Conservation (phyloP, 768 basidiomycete species). For the Hypholoma fasciculare region DNA sequence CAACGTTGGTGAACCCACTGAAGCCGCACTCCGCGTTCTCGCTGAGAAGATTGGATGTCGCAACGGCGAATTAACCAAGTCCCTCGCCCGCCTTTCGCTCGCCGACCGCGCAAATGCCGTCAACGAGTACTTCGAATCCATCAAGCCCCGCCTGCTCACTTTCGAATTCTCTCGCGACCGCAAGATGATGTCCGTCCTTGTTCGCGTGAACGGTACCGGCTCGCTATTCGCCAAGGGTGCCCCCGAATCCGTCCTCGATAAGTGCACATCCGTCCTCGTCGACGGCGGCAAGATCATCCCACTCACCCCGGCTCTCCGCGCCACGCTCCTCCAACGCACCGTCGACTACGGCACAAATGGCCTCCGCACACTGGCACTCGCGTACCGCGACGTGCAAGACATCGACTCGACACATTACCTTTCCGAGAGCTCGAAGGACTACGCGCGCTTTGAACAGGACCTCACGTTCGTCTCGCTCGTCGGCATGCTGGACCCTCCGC, state of each 20-base stretch:
- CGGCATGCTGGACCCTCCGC: slow-evolving; percentile 97
- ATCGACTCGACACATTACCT: slow-evolving; percentile 80
- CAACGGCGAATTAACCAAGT: slow-evolving; percentile 55
- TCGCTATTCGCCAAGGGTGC: slow-evolving; percentile 94
- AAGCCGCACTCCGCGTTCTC: slow-evolving; percentile 93
- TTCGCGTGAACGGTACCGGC: slow-evolving; percentile 65
- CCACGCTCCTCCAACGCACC: slow-evolving; percentile 62
- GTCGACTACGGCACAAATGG: slow-evolving; percentile 77
- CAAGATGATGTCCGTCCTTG: slow-evolving; percentile 99
- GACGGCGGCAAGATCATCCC: slow-evolving; percentile 65
- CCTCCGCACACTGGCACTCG: slow-evolving; percentile 89
- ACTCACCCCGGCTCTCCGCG: slow-evolving; percentile 62
- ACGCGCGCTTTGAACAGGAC: slow-evolving; percentile 86
- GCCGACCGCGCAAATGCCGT: slow-evolving; percentile 76
- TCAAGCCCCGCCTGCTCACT: slow-evolving; percentile 80
- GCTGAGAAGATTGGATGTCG: slow-evolving; percentile 90
- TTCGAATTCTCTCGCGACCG: slow-evolving; percentile 98
- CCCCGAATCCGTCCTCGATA: slow-evolving; percentile 91
- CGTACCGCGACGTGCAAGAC: slow-evolving; percentile 79
- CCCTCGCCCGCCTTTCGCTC: slow-evolving; percentile 56
- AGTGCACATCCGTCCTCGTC: slow-evolving; percentile 75
- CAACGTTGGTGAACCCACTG: slow-evolving; percentile 95
- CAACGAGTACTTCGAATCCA: slow-evolving; percentile 78
- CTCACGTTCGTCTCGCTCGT: slow-evolving; percentile 94
- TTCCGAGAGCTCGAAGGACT: slow-evolving; percentile 77